These are phyloP conservation scores for Anthracocystis panici-leucophaei DNA, from an alignment of 1,284 basidiomycete genomes.

Conservation along the genomic window DNA sequence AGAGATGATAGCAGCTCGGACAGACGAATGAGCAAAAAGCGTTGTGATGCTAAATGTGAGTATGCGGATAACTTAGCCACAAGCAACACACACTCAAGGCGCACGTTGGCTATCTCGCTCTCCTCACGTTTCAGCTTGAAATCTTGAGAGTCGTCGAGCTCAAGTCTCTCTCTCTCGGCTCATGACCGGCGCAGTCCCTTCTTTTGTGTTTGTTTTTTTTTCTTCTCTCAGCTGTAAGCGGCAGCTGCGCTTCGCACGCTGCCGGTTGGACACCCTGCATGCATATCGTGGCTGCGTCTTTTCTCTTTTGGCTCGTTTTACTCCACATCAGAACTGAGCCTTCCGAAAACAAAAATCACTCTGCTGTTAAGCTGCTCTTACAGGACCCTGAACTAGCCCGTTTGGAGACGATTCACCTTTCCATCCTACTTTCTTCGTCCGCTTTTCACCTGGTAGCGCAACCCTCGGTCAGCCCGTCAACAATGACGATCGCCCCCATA, in stretches of 20 bases:
- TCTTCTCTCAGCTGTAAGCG: neutral
- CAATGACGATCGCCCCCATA: constrained; percentile 16
- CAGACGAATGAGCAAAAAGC: too few relatives aligned
- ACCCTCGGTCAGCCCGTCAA: neutral
- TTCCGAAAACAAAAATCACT: neutral
- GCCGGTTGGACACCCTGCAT: constrained; percentile 22
- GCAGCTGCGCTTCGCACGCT: neutral
- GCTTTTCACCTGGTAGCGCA: neutral
- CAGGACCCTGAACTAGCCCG: constrained; percentile 6
- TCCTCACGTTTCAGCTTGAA: neutral
- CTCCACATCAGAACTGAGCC: constrained; percentile 19
- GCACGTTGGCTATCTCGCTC: neutral
- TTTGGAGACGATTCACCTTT: neutral
- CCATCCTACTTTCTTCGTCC: neutral
- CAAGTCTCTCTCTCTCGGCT: neutral
- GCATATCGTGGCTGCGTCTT: neutral
- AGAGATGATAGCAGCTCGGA: too few relatives aligned
- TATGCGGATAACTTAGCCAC: too few relatives aligned
- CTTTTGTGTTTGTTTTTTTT: neutral
- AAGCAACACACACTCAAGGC: too few relatives aligned
- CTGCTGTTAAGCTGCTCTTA: neutral
- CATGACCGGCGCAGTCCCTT: neutral
- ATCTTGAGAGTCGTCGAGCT: neutral
- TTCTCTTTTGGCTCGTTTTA: neutral
- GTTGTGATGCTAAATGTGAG: too few relatives aligned